Evolutionary conservation across 306 rosid species (phyloP).

Genomic region (Astragalus glycyphyllos): DNA sequence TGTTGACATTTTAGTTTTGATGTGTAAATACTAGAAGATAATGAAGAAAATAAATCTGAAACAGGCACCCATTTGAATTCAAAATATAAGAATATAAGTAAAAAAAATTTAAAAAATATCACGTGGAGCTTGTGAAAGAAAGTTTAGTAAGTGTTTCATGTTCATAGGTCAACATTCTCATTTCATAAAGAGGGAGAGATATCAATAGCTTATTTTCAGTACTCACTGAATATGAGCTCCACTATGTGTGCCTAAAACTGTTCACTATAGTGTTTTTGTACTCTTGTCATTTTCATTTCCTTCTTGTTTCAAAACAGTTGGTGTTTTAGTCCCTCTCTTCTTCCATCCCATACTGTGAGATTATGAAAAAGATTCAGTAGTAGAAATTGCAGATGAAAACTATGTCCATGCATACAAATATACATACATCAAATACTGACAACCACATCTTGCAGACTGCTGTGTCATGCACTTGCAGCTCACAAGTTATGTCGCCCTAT

Average conservation of each 20-base stretch:
- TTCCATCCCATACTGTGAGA: not conserved
- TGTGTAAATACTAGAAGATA: too few relatives aligned
- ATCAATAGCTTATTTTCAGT: slow-evolving; percentile 12
- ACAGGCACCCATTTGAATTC: too few relatives aligned
- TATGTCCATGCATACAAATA: not conserved
- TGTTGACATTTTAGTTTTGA: too few relatives aligned
- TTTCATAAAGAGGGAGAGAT: not conserved
- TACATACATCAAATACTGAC: slow-evolving; percentile 25
- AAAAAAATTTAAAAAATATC: not conserved
- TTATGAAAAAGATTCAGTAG: too few relatives aligned
- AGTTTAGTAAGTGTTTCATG: not conserved
- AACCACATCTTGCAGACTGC: slow-evolving; percentile 67
- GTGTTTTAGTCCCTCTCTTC: not conserved
- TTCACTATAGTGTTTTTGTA: not conserved
- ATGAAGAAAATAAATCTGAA: too few relatives aligned
- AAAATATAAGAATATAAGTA: too few relatives aligned
- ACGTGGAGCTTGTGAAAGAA: not conserved
- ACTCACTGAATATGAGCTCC: slow-evolving; percentile 6
- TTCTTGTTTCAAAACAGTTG: too few relatives aligned
- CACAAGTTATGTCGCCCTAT: slow-evolving; percentile 77
- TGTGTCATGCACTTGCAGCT: slow-evolving; percentile 86
- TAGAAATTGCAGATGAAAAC: not conserved
- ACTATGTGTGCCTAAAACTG: not conserved
- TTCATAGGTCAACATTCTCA: not conserved
- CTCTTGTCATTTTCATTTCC: too few relatives aligned